Evolutionary conservation across 495 filamentous ascomycete species (phyloP).

Genomic region (Neurospora intermedia): DNA sequence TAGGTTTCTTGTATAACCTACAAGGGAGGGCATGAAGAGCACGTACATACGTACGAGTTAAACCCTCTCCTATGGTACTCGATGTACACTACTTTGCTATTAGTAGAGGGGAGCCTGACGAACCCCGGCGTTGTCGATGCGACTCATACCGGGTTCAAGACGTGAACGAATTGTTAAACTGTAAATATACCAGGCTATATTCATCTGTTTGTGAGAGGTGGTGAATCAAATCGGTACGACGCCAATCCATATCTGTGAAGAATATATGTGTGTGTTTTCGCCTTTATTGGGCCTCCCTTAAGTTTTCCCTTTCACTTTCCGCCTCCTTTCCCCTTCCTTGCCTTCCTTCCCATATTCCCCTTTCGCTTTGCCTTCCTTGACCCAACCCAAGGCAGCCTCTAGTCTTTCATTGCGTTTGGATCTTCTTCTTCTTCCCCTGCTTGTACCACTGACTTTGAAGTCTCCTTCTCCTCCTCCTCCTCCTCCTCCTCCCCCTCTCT

Average conservation of each 20-base stretch:
- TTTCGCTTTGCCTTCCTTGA: background rate
- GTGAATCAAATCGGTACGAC: background rate
- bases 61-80: too few relatives aligned
- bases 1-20: background rate
- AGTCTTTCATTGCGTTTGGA: background rate
- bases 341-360: background rate
- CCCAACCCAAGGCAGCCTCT: background rate
- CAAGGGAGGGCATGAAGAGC: background rate
- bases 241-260: background rate
- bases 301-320: background rate
- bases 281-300: background rate
- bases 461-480: too few relatives aligned
- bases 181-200: background rate
- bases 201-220: background rate
- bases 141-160: background rate
- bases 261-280: background rate
- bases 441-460: background rate
- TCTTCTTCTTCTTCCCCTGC: background rate
- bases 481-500: background rate
- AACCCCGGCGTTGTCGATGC: too few relatives aligned
- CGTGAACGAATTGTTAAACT: background rate
- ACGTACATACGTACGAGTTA: background rate
- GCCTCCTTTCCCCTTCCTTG: background rate
- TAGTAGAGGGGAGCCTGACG: too few relatives aligned
- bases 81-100: too few relatives aligned